phyloP scores from a whole-genome alignment of 1,284 basidiomycete species.

The Neonothopanus nambi region DNA sequence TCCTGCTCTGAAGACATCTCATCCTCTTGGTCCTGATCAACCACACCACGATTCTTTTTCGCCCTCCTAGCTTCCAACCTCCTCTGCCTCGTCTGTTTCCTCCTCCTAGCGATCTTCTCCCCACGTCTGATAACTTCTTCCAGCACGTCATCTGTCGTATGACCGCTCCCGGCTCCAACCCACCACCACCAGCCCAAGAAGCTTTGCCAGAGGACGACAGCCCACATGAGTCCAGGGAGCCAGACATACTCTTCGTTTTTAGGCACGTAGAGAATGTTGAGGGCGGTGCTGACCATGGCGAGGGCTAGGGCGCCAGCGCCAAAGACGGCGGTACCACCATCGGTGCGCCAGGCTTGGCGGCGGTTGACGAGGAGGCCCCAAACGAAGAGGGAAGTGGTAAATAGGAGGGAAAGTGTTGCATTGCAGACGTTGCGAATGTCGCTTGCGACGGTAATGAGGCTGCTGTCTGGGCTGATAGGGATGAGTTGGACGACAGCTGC shows the following conservation, averaged over 20 bases:
- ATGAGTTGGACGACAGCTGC: conserved; percentile 87
- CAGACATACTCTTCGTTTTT: conserved; percentile 81
- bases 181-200: conserved; percentile 97
- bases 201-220: conserved; percentile 90
- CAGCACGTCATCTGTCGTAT: conserved; percentile 60
- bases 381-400: conserved; percentile 85
- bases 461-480: conserved; percentile 50
- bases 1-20: conserved; percentile 23
- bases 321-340: conserved; percentile 95
- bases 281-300: conserved; percentile 76
- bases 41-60: conserved; percentile 23
- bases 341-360: conserved; percentile 90
- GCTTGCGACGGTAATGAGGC: conserved; percentile 63
- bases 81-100: conserved; percentile 32
- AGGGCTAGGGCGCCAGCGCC: conserved; percentile 80
- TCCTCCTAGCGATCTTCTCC: conserved; percentile 56
- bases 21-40: neutral
- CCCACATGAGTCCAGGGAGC: conserved; percentile 85
- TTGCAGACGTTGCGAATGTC: conserved; percentile 94
- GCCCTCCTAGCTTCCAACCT: conserved; percentile 34
- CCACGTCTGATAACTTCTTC: conserved; percentile 60
- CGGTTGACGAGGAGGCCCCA: conserved; percentile 95
- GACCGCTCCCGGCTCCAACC: conserved; percentile 80
- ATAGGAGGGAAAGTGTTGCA: conserved; percentile 91
- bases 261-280: conserved; percentile 86